Evolutionary conservation across 441 rosid genomes (phyloP).

Genomic region (Dalechampia spathulata): DNA sequence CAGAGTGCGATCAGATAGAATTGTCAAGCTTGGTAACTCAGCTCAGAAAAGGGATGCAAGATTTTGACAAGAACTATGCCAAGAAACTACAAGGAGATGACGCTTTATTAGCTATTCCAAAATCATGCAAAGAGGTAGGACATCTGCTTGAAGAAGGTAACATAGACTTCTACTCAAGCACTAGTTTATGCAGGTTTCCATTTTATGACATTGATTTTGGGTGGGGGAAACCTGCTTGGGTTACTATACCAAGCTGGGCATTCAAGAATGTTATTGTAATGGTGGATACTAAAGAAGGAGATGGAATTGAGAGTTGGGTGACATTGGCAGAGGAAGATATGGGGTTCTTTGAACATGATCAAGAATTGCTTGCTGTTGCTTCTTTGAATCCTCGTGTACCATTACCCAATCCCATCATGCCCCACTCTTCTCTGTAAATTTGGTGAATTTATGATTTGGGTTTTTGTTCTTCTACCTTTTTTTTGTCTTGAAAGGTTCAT

Average conservation of each 20-base stretch:
- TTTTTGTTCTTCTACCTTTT: no score
- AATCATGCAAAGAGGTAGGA: constrained; percentile 4
- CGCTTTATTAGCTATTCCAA: background rate
- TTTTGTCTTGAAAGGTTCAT: no score
- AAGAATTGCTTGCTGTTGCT: constrained; percentile 21
- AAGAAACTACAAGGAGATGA: constrained; percentile 6
- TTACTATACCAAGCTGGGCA: constrained; percentile 2
- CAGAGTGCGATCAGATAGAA: constrained; percentile 13
- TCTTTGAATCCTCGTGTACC: constrained; percentile 5
- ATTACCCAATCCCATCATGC: no score
- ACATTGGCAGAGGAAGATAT: constrained; percentile 26
- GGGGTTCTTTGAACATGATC: constrained; percentile 20
- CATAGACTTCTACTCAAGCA: constrained; percentile 12
- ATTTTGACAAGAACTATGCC: constrained; percentile 6
- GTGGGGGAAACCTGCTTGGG: constrained; percentile 37
- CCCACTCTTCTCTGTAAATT: no score
- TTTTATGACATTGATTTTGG: constrained; percentile 34
- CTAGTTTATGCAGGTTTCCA: constrained; percentile 17
- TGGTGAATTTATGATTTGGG: no score
- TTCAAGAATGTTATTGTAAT: constrained; percentile 12
- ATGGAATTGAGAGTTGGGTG: constrained; percentile 43
- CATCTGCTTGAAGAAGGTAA: background rate
- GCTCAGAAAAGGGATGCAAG: constrained; percentile 14
- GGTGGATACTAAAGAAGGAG: constrained; percentile 23
- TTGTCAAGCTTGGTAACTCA: constrained; percentile 18